Conservation (phyloP, 2,329 filamentous ascomycete genomes). For the Clonostachys chloroleuca region DNA sequence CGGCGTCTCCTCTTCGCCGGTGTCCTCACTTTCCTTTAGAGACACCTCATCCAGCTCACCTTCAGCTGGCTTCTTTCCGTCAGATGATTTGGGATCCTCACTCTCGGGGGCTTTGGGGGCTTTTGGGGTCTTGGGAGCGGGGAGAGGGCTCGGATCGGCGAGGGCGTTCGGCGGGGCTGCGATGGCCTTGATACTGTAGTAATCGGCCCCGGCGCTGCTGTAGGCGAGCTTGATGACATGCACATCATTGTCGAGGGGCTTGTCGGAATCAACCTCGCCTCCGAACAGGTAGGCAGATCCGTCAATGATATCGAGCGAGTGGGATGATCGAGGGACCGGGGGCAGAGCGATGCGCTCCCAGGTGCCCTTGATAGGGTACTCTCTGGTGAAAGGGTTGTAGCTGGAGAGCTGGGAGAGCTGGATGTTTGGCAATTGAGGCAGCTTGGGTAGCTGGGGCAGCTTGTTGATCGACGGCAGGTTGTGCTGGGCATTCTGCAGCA, state of each 20-base stretch:
- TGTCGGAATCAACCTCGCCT: conserved; percentile 62
- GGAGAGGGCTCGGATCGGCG: neutral
- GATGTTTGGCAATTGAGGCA: conserved; percentile 5
- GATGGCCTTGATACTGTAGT: conserved; percentile 49
- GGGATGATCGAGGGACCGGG: conserved; percentile 66
- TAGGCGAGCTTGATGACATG: conserved; percentile 60
- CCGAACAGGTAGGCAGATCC: conserved; percentile 67
- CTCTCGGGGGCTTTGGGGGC: conserved; percentile 1
- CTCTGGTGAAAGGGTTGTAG: conserved; percentile 9
- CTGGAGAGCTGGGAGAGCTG: conserved; percentile 1
- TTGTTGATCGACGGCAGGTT: conserved; percentile 30
- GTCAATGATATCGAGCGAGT: conserved; percentile 58
- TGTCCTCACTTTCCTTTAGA: neutral
- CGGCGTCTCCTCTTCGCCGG: conserved; percentile 2
- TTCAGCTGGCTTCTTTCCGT: conserved; percentile 1
- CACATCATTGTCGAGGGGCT: conserved; percentile 70
- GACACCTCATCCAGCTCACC: conserved; percentile 2
- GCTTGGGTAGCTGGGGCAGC: conserved; percentile 4
- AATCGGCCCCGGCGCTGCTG: conserved; percentile 53
- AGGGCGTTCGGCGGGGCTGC: conserved; percentile 24
- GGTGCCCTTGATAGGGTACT: conserved; percentile 44
- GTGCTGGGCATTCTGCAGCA: conserved; percentile 44
- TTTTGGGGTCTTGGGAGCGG: too few relatives aligned
- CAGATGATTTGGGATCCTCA: conserved; percentile 4
- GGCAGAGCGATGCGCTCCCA: conserved; percentile 56